phyloP scores from a whole-genome alignment of 805 yeast genomes.

The Saturnispora dispora region DNA sequence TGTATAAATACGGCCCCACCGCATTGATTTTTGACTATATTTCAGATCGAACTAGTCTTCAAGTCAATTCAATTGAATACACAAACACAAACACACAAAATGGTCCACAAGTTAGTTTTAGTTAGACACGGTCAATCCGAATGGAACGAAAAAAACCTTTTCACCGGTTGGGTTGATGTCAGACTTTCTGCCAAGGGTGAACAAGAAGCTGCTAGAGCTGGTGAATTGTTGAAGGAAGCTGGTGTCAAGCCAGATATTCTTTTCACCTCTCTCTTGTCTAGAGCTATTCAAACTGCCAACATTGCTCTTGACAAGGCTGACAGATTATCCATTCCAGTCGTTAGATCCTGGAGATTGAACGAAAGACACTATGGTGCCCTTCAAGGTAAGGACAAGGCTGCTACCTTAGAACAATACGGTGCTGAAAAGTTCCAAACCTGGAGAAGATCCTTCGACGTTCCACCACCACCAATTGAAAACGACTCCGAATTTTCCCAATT shows the following conservation, averaged over 20 bases:
- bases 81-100: slow-evolving; percentile 9
- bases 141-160: slow-evolving; percentile 96
- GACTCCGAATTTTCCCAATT: slow-evolving; percentile 75
- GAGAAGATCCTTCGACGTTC: slow-evolving; percentile 96
- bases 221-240: slow-evolving; percentile 81
- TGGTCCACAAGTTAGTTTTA: slow-evolving; percentile 59
- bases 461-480: slow-evolving; percentile 84
- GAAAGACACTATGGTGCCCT: slow-evolving; percentile 99
- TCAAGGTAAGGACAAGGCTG: slow-evolving; percentile 98
- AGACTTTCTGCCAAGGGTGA: slow-evolving; percentile 74
- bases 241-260: slow-evolving; percentile 78
- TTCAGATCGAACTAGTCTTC: not conserved
- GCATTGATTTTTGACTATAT: not conserved
- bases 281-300: slow-evolving; percentile 97
- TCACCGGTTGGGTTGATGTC: slow-evolving; percentile 99
- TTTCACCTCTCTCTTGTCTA: slow-evolving; percentile 82
- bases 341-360: slow-evolving; percentile 95
- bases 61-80: not conserved
- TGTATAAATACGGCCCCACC: slow-evolving; percentile 1
- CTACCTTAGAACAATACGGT: slow-evolving; percentile 79
- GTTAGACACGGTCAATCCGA: slow-evolving; percentile 99
- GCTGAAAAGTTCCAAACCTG: slow-evolving; percentile 88
- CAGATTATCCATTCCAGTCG: slow-evolving; percentile 82
- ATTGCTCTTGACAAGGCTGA: slow-evolving; percentile 84
- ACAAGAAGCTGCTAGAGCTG: slow-evolving; percentile 89